phyloP scores from a whole-genome alignment of 805 yeast genomes.

The Nakazawaea anatomiae region DNA sequence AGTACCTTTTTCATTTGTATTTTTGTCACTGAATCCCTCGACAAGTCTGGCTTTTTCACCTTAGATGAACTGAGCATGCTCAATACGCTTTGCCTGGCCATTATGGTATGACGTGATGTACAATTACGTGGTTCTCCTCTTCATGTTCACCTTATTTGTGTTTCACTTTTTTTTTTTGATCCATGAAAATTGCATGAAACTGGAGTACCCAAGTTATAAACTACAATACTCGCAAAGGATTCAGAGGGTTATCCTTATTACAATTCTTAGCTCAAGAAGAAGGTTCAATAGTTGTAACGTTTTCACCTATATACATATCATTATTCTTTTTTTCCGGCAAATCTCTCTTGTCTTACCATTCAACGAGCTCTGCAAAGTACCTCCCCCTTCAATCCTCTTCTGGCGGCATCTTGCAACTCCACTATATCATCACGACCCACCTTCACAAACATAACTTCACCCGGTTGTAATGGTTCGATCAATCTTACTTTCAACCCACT shows the following conservation, averaged over 20 bases:
- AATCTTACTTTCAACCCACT: slow-evolving; percentile 70
- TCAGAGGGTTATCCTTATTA: too few relatives aligned
- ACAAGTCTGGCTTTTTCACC: neutral
- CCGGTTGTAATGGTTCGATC: slow-evolving; percentile 79
- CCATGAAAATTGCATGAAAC: neutral
- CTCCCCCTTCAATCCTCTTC: slow-evolving; percentile 65
- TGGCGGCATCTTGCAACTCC: slow-evolving; percentile 84
- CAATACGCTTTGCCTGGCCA: neutral
- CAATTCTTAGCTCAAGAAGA: too few relatives aligned
- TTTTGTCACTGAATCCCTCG: too few relatives aligned
- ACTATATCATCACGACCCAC: slow-evolving; percentile 47
- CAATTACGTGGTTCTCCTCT: neutral
- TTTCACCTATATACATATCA: slow-evolving; percentile 7
- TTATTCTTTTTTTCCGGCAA: neutral
- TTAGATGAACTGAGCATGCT: neutral
- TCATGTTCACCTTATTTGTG: neutral
- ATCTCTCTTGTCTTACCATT: neutral
- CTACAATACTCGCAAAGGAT: too few relatives aligned
- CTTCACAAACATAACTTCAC: slow-evolving; percentile 75
- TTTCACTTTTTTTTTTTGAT: too few relatives aligned
- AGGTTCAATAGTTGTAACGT: neutral
- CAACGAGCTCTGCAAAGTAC: slow-evolving; percentile 72
- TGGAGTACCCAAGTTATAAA: neutral
- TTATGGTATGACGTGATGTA: neutral
- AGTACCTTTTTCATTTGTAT: too few relatives aligned